A percentile compares a stretch with the other conserved stretches of the same genome.
phyloP scores from a whole-genome alignment of 2,329 filamentous ascomycete genomes.

The Dryadomyces sulphureus region DNA sequence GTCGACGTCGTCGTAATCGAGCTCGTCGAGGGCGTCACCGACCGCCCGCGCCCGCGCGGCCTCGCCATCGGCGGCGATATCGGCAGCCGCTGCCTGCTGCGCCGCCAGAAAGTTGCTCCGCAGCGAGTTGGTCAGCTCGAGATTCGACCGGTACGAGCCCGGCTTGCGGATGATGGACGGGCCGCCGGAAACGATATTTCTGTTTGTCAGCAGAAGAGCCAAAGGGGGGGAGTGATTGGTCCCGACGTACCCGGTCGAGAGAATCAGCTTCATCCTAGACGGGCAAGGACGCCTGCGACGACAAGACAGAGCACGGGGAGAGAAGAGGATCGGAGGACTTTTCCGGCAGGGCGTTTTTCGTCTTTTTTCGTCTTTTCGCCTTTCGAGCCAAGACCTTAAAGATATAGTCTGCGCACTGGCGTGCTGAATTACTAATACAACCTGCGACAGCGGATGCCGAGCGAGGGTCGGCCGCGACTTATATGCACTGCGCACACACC shows the following conservation, averaged over 20 bases:
- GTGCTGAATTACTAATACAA: background rate
- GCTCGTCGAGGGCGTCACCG: background rate
- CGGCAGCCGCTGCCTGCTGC: constrained; percentile 38
- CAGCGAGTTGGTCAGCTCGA: constrained; percentile 80
- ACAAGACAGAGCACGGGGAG: background rate
- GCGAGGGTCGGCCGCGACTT: background rate
- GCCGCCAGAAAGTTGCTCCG: constrained; percentile 68
- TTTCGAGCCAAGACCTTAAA: too few species aligned
- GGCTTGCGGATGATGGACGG: constrained; percentile 73
- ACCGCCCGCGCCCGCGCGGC: background rate
- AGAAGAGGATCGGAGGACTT: background rate
- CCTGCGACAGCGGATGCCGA: background rate
- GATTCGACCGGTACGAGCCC: constrained; percentile 70
- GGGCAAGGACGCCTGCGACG: background rate
- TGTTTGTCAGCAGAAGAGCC: constrained; percentile 17
- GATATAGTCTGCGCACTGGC: background rate
- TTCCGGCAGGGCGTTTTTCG: too few species aligned
- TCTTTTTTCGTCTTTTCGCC: too few species aligned
- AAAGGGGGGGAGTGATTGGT: background rate
- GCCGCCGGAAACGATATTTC: constrained; percentile 74
- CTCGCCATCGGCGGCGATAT: constrained; percentile 19
- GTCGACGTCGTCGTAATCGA: constrained; percentile 7
- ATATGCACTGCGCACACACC: too few species aligned
- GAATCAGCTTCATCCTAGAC: constrained; percentile 61
- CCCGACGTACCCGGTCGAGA: constrained; percentile 63